A percentile compares a stretch with the other conserved stretches of the same genome.
Conservation (phyloP, 208 protist genomes). For the Crithidia sp. region DNA sequence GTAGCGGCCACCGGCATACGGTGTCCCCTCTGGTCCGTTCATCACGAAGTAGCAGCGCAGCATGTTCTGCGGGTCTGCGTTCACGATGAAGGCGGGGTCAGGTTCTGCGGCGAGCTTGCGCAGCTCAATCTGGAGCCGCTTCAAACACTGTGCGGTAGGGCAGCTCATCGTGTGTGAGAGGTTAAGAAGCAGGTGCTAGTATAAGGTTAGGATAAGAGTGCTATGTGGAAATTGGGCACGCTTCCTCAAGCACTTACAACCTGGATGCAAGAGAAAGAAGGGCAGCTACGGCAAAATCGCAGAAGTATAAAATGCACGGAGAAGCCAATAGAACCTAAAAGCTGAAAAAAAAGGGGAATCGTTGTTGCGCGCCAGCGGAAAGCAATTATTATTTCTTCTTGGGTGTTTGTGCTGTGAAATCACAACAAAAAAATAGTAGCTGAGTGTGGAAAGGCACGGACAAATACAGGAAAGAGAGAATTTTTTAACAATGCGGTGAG, state of each 20-base stretch:
- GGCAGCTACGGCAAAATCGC: too few relatives aligned
- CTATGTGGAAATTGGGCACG: too few relatives aligned
- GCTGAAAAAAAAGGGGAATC: neutral
- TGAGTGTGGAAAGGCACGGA: neutral
- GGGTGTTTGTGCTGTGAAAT: neutral
- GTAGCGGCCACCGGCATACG: conserved; percentile 93
- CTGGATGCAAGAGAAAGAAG: too few relatives aligned
- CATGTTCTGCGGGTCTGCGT: conserved; percentile 84
- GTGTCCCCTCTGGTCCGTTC: conserved; percentile 35
- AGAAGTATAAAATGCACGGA: too few relatives aligned
- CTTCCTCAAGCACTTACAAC: too few relatives aligned
- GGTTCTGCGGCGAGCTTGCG: conserved; percentile 35
- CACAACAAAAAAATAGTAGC: neutral
- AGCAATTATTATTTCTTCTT: neutral
- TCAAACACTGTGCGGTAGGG: conserved; percentile 39
- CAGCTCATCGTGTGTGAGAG: conserved; percentile 2
- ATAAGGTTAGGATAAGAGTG: too few relatives aligned
- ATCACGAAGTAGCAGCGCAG: conserved; percentile 92
- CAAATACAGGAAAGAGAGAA: too few relatives aligned
- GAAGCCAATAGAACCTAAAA: too few relatives aligned
- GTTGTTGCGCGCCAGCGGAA: neutral
- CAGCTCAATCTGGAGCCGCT: conserved; percentile 68
- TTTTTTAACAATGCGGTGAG: too few relatives aligned
- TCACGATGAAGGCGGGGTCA: conserved; percentile 40
- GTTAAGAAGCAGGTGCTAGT: neutral